Evolutionary conservation across 495 filamentous ascomycete genomes (phyloP), one percentile per base, ranked within the genome.

Genomic region (Podospora pseudopauciseta): DNA sequence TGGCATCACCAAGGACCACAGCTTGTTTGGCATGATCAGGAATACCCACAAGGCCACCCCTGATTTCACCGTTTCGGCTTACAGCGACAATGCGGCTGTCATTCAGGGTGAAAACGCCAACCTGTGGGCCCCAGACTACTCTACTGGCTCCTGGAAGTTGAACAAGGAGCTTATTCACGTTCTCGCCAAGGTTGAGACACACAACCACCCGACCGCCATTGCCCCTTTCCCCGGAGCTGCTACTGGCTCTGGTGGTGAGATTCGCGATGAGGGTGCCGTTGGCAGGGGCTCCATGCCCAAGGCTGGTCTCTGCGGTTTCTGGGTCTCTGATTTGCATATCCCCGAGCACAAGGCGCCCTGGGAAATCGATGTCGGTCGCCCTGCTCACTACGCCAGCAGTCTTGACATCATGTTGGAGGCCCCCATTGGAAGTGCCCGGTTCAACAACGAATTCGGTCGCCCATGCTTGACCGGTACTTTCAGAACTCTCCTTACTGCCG

Each of bases 361-460:
- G 95, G 95, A 99, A 75, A 81, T 91, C 6, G 90, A 96, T 72
- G 86, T 96, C 66, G 96, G 95, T 56, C 94, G 89, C 73, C 95
- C 95, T 3, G 85, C 86, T 26, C 96, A 99, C 79, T 94, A 96
- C 67, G 93, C 96, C 3, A 96, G 91, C 82, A 89, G 89, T 73
- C 80, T 98, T 55, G 93, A 98, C 74, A 97, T 99, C 72, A 98
- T 99, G 94, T 81, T 97, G 18, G 94, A 98, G 75, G 95, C 93
- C 2, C 94, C 94, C 1, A 93, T 99, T 70, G 95, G 95, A 28
- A 93, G 91, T 71, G 94, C 95, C 62, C 87, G 91, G 18, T 98
- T 93, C 81, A 98, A 98, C 85, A 99, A 99, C 73, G 95, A 99
- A 71, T 98, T 97, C 75, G 95, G 95, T 32, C 86, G 96, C n/a